Base-by-base conservation (phyloP, 2,329 filamentous ascomycete genomes). In the Trichophyton equinum region DNA sequence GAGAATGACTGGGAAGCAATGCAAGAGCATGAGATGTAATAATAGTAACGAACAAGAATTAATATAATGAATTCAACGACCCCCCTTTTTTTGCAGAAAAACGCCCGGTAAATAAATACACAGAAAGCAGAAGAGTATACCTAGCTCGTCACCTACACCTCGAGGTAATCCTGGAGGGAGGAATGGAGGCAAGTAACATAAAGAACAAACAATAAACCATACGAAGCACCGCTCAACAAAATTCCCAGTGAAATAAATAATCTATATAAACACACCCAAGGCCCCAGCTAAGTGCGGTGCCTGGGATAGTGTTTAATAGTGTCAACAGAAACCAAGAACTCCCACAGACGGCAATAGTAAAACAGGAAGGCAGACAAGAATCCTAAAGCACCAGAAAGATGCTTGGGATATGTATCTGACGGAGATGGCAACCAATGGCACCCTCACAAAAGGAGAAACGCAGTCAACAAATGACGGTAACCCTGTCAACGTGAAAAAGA, bases 1-100 rank as follows among this genome's bases (percentile, higher is more conserved):
- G 81, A 78, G 1, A 84, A 85, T 60, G 85, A 87, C 13, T 83
- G 87, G 72, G 85, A 84, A 62, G 85, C 81, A 0, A 85, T 90
- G 83, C 55, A 42, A 15, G 36, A 57, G 11, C 82, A 70, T 57
- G 68, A 66, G 6, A 61, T 69, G 57, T 68, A 62, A 56, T 55
- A 27, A 60, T 59, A 57, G n/a, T 13, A 49, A 11, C 4, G 46
- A 25, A 49, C 20, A 22, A 49, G 18, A 55, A 33, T 18, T 55
- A 27, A 55, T 18, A 20, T 20, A n/a, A 33, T 33, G 27, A 36
- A 55, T 36, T 55, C 11, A 33, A 8, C 13, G 27, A 33, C 18
- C n/a, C 6, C 15, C 49, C 13, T 7, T 30, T 55, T 55, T 20
- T 25, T 27, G 22, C 9, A 13, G 20, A 51, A 18, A 33, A 55